A percentile compares a stretch with the other conserved stretches of the same genome.
Conservation (phyloP, 495 filamentous ascomycete species). For the Sordaria brevicollis region DNA sequence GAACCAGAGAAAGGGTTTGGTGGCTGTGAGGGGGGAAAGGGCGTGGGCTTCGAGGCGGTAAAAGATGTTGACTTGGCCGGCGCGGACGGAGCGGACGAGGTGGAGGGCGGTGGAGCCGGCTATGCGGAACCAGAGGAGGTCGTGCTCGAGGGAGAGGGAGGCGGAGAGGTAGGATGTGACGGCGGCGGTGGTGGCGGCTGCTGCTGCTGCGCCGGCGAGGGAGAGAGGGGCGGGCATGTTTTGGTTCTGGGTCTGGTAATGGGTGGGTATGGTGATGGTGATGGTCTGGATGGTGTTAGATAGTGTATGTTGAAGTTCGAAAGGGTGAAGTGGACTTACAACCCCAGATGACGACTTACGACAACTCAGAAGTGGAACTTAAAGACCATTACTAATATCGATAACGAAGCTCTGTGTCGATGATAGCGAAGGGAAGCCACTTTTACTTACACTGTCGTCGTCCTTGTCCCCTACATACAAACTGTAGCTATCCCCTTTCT, state of each 20-base stretch:
- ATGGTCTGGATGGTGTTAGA: background rate
- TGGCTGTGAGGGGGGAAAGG: slow-evolving; percentile 39
- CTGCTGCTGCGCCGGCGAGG: slow-evolving; percentile 36
- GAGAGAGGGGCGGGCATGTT: slow-evolving; percentile 23
- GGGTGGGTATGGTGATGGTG: background rate
- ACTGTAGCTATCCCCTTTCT: background rate
- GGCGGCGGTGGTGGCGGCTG: slow-evolving; percentile 55
- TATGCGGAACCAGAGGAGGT: slow-evolving; percentile 45
- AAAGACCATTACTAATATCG: background rate
- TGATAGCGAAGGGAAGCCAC: background rate
- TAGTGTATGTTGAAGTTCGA: background rate
- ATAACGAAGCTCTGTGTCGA: background rate
- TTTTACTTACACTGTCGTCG: background rate
- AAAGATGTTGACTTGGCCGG: slow-evolving; percentile 61
- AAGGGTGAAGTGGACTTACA: background rate
- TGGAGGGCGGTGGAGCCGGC: slow-evolving; percentile 29
- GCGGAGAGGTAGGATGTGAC: slow-evolving; percentile 74
- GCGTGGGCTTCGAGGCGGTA: slow-evolving; percentile 68
- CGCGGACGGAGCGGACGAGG: slow-evolving; percentile 34
- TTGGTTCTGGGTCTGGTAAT: background rate
- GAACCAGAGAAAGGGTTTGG: slow-evolving; percentile 58
- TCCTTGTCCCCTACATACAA: background rate
- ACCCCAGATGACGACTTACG: background rate
- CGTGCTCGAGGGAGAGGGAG: slow-evolving; percentile 56
- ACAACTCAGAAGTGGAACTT: background rate